Percentiles rank a stretch among this genome's conserved stretches.
phyloP scores from a whole-genome alignment of 2,329 filamentous ascomycete genomes.

The Fusarium lyarnte region DNA sequence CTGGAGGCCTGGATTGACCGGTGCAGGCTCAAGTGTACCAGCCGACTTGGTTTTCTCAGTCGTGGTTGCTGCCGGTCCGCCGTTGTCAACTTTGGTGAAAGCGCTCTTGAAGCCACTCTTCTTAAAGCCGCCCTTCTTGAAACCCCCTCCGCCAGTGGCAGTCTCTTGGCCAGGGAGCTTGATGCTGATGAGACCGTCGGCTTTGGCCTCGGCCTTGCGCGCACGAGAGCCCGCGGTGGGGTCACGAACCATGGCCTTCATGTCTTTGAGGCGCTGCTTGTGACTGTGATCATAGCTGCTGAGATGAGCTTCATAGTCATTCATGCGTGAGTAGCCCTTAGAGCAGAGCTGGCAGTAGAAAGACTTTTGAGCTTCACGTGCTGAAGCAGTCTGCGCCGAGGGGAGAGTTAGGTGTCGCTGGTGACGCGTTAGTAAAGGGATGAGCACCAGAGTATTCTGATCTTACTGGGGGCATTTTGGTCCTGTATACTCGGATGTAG shows the following conservation, averaged over 20 bases:
- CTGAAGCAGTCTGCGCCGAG: slow-evolving; percentile 67
- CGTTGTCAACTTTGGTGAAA: slow-evolving; percentile 65
- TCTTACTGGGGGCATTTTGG: slow-evolving; percentile 66
- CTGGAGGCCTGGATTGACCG: slow-evolving; percentile 30
- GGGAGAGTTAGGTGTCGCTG: slow-evolving; percentile 68
- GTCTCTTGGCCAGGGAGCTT: slow-evolving; percentile 60
- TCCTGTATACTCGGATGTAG: accelerated
- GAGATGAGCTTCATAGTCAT: slow-evolving; percentile 95
- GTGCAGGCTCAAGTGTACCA: slow-evolving; percentile 32
- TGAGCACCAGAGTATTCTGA: slow-evolving; percentile 51
- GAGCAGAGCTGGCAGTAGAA: slow-evolving; percentile 90
- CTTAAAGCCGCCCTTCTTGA: slow-evolving; percentile 79
- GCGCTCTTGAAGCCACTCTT: slow-evolving; percentile 86
- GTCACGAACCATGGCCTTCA: slow-evolving; percentile 84
- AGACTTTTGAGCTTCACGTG: slow-evolving; percentile 79
- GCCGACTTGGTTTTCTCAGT: slow-evolving; percentile 52
- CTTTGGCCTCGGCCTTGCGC: slow-evolving; percentile 75
- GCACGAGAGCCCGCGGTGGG: slow-evolving; percentile 72
- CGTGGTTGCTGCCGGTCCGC: slow-evolving; percentile 48
- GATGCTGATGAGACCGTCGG: slow-evolving; percentile 74
- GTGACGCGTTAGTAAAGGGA: slow-evolving; percentile 12
- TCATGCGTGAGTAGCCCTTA: slow-evolving; percentile 94
- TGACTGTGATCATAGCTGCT: slow-evolving; percentile 96
- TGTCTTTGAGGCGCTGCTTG: slow-evolving; percentile 87
- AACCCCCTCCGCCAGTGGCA: slow-evolving; percentile 55